Conservation (phyloP, 2,329 filamentous ascomycete genomes). For the Rugonectria rugulosa region DNA sequence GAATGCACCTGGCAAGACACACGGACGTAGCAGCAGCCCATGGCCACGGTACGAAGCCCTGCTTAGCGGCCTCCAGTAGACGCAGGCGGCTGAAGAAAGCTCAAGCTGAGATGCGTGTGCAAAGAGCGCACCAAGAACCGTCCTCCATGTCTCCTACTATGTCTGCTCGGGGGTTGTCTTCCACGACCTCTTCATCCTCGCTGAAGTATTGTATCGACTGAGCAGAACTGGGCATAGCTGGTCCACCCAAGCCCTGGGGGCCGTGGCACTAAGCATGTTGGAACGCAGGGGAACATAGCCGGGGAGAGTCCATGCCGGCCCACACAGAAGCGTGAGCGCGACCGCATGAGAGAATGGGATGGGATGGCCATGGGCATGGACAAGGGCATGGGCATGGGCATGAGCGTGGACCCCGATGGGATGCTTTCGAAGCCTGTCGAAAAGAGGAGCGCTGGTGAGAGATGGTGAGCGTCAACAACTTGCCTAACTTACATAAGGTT, state of each 20-base stretch:
- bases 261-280: constrained; percentile 27
- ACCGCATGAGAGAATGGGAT: constrained; percentile 13
- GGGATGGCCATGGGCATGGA: no score
- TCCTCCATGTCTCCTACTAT: no score
- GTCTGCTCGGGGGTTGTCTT: no score
- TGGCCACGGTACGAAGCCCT: constrained; percentile 27
- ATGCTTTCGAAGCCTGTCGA: constrained; percentile 13
- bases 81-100: background rate
- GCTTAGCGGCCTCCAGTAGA: constrained; percentile 12
- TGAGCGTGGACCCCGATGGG: constrained; percentile 11
- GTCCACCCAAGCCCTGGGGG: constrained; percentile 16
- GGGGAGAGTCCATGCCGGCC: constrained; percentile 15
- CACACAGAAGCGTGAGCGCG: constrained; percentile 9
- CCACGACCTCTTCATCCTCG: background rate
- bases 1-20: background rate
- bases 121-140: no score
- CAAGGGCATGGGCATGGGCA: no score
- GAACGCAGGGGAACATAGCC: constrained; percentile 21
- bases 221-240: constrained; percentile 3
- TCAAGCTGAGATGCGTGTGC: background rate
- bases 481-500: background rate
- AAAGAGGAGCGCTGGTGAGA: no score
- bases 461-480: background rate
- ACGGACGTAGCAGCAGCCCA: constrained; percentile 8
- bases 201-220: constrained; percentile 2